phyloP scores from a whole-genome alignment of 2,329 filamentous ascomycete species.

The Monosporascus sp. region DNA sequence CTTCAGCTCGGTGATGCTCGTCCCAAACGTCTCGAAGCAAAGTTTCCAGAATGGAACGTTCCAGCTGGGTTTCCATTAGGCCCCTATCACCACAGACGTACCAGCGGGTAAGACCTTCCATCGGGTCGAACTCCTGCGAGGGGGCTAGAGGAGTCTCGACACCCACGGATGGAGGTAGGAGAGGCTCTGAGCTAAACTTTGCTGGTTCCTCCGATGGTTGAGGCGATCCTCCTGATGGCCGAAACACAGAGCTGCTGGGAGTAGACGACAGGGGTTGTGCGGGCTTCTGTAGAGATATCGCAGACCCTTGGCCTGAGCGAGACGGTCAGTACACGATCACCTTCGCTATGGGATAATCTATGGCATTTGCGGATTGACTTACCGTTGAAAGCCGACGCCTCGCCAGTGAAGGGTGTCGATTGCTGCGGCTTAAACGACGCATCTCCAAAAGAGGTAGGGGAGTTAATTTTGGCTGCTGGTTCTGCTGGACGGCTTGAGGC shows the following conservation, averaged over 20 bases:
- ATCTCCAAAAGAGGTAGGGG: neutral
- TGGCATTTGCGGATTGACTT: neutral
- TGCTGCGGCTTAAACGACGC: neutral
- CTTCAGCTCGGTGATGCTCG: conserved; percentile 34
- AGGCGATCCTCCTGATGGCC: neutral
- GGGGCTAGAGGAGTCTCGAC: conserved; percentile 6
- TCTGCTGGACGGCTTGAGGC: neutral
- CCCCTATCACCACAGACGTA: conserved; percentile 50
- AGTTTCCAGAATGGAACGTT: conserved; percentile 39
- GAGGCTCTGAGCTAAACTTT: neutral
- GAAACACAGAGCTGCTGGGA: neutral
- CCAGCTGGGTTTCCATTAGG: conserved; percentile 44
- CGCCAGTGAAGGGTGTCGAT: neutral
- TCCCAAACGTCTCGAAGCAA: conserved; percentile 38
- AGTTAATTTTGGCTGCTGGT: neutral
- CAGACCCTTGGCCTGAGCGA: neutral
- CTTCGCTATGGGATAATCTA: neutral
- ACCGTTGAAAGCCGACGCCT: neutral
- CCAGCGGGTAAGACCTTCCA: conserved; percentile 50
- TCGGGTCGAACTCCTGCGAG: conserved; percentile 30
- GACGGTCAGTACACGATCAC: neutral
- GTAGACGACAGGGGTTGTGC: neutral
- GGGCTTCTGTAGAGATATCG: neutral
- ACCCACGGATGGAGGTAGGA: conserved; percentile 6
- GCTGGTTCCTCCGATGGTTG: neutral